Evolutionary conservation across 169 alveolate species (phyloP), one percentile per base, ranked within the genome.

Genomic region (Toxoplasma gondii): DNA sequence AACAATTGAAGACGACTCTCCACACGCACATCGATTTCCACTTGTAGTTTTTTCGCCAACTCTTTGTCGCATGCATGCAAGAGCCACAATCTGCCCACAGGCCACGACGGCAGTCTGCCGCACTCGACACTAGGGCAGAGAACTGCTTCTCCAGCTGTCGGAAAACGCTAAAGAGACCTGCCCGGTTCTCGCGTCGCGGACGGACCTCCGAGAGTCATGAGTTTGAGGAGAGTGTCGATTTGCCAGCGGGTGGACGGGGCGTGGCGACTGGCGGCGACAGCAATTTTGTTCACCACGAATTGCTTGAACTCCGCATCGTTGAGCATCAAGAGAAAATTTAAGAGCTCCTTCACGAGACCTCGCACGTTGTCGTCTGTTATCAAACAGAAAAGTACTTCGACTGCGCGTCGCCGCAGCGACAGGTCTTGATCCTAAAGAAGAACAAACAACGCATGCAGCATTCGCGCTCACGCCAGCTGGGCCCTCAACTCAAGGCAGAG

Each of bases 371-470:
- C 98, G 58, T 96, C 97, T 95, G 98, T 97, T 88, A 98, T 98
- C 94, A 99, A 97, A 44, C 98, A 96, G 95, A 98, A 98, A 31
- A 99, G 93, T 43, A 99, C 99, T 88, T 99, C 99, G 43, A 99
- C 96, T 31, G 99, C 99, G 80, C 99, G 97, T 95, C 98, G 97
- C 94, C 99, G 98, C 70, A 99, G 98, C 24, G 99, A 98, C 54
- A 98, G 96, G 97, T 99, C 99, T 81, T 98, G 98, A 93, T 99
- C 99, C 95, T 98, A 98, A 69, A 99, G 94, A 88, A 99, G 98
- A 94, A 95, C 90, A 95, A 39, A 95, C 91, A 58, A 91, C 93
- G 58, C 53, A 67, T 34, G 44, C 91, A 43, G 43, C 74, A 12
- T 49, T 49, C 44, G 41, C 58, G 58, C 58, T 7, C 58, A 49